Evolutionary conservation across 352 stramenopile genomes (phyloP).

Genomic region (Pythium periplocum): DNA sequence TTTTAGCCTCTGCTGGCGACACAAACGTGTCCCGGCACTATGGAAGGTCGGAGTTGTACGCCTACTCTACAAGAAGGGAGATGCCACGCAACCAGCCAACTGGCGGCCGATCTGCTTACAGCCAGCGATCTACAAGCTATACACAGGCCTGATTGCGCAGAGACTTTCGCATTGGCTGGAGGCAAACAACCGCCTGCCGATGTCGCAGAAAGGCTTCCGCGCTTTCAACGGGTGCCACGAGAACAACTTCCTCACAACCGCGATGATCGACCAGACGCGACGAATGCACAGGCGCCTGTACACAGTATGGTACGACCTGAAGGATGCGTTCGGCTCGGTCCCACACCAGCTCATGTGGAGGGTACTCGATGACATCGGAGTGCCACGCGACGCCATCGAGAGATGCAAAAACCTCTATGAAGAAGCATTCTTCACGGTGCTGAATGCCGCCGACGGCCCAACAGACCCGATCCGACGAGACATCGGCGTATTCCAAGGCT

Average conservation of each 20-base stretch:
- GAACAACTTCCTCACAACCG: slow-evolving; percentile 22
- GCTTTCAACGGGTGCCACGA: slow-evolving; percentile 22
- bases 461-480: slow-evolving; percentile 13
- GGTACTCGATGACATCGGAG: slow-evolving; percentile 7
- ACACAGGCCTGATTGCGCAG: slow-evolving; percentile 14
- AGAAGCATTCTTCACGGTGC: slow-evolving; percentile 9
- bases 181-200: slow-evolving; percentile 10
- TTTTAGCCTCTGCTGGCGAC: slow-evolving; percentile 15
- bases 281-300: slow-evolving; percentile 10
- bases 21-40: slow-evolving; percentile 6
- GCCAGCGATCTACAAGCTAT: slow-evolving; percentile 29
- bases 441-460: slow-evolving; percentile 12
- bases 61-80: slow-evolving; percentile 25
- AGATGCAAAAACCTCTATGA: too few relatives aligned
- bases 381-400: slow-evolving; percentile 3
- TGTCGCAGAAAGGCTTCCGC: slow-evolving; percentile 22
- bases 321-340: slow-evolving; percentile 21
- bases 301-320: slow-evolving; percentile 23
- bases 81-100: slow-evolving; percentile 6
- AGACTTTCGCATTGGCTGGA: slow-evolving; percentile 16
- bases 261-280: slow-evolving; percentile 16
- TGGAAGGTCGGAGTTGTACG: slow-evolving; percentile 18
- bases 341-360: slow-evolving; percentile 14
- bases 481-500: slow-evolving; percentile 6
- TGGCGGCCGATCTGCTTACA: slow-evolving; percentile 31